Percentiles rank a stretch among this genome's conserved stretches.
phyloP scores from a whole-genome alignment of 2,329 filamentous ascomycete species.

The Ophiostoma perfectum region DNA sequence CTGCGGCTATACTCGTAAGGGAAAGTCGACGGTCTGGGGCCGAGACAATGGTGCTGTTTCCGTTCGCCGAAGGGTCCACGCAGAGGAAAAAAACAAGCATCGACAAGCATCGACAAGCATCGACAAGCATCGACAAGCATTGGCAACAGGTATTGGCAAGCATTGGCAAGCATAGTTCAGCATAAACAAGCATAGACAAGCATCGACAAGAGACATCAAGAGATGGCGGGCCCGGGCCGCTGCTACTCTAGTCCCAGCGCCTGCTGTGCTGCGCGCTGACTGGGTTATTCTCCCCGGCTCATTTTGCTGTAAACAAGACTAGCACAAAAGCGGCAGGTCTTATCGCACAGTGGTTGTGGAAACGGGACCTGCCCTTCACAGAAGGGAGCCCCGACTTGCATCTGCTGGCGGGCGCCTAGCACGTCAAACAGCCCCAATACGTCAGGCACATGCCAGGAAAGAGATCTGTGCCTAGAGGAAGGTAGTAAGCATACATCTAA shows the following conservation, averaged over 20 bases:
- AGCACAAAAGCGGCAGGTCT: not conserved
- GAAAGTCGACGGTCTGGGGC: not conserved
- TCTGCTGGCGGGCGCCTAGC: not conserved
- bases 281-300: not conserved
- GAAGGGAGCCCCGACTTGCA: not conserved
- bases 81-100: not conserved
- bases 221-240: not conserved
- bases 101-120: no score
- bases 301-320: conserved; percentile 5
- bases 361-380: conserved; percentile 10
- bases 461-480: not conserved
- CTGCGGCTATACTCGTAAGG: not conserved
- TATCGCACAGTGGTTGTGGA: not conserved
- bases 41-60: not conserved
- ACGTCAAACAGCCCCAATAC: not conserved
- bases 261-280: not conserved
- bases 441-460: not conserved
- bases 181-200: conserved; percentile 10
- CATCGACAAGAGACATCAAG: not conserved
- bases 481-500: not conserved
- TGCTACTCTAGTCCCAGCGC: not conserved
- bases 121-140: no score
- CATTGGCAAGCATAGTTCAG: not conserved
- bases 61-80: not conserved
- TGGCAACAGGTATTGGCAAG: no score